Base-by-base conservation (phyloP, 2,329 filamentous ascomycete genomes). In the Aphanoascus verrucosus region DNA sequence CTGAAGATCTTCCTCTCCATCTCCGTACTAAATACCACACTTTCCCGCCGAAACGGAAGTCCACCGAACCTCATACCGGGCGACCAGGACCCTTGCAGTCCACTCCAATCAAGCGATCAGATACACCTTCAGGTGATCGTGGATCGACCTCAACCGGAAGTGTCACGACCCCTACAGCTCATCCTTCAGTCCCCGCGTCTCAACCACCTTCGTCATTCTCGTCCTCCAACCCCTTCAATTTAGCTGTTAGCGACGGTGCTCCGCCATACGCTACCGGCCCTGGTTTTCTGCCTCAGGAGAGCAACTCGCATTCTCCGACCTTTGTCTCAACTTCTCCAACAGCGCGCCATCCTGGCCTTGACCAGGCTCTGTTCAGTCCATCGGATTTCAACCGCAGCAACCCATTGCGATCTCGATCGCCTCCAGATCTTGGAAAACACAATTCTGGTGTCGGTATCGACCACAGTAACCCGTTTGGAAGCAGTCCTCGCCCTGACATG, bases 1-100 rank as follows among this genome's bases (percentile, higher is more conserved):
- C 88, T 0, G 91, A 97, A 52, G 87, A 96, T 60, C 77, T 98
- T 3, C 93, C 93, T 0, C 83, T 89, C 57, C 82, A 86, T 60
- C 79, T 90, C 57, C 84, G 87, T 58, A 82, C 86, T 3, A 94
- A 94, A 66, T 83, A 84, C 0, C 83, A 85, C 57, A 82, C 79
- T 57, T 60, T 60, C 52, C 69, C 83, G 5, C 67, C 68, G 46
- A 86, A 87, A 58, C 82, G 86, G 23, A 90, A 90, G 66, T 82
- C 83, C 3, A 72, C 81, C n/a, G 76, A 79, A 46, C 60, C 66
- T 3, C 69, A 64, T 41, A 50, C 55, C 19, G 51, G 55, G 50
- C 67, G 61, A 14, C 61, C 65, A 49, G 46, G 59, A 8, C 59
- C 62, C 14, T 57, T 69, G 20, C 65, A 66, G 54, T 66, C 67